Base-by-base conservation (phyloP, 805 yeast genomes). In the Zygosaccharomyces rouxii region DNA sequence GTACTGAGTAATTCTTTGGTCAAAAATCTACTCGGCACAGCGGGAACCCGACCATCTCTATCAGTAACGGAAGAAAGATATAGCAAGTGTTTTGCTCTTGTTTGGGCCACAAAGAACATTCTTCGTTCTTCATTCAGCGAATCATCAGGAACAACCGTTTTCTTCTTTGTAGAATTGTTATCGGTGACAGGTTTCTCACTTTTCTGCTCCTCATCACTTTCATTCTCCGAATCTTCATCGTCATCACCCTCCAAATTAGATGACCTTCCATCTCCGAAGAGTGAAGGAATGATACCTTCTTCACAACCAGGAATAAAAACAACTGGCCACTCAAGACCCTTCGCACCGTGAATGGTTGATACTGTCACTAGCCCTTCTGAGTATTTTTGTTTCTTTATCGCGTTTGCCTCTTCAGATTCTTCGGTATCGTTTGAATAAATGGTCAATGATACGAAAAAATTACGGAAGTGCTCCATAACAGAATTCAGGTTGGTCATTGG, bases 271-370 rank as follows among this genome's bases (percentile, higher is more conserved):
- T 67, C 54, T 0, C 79, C 79, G 59, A 75, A 76, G 2, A 65
- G 58, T 3, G 83, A 79, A 0, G 96, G 96, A 10, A 87, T 68
- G 11, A 78, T 64, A 1, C 85, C 84, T 41, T 85, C 87, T 28
- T 77, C 72, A 14, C 86, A 67, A 0, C 87, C 84, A 0, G 95
- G 89, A 10, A 88, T 77, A 60, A 88, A 87, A 0, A 92, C 97
- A 11, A 87, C 79, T 0, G 96, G 92, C 97, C 98, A 92, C 63
- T 92, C 99, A 2, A 90, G 71, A 0, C 99, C 99, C 63, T 92
- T 92, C 1, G 97, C 81, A 0, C 89, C 88, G 63, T 92, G 99
- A 10, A 92, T 84, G 0, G 98, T 94, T 0, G 95, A 84, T 0
- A 92, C 67, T 0, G 77, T 67, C 1, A 80, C 74, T n/a, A 56